Evolutionary conservation across 2,329 filamentous ascomycete genomes (phyloP), one percentile per base, ranked within the genome.

Genomic region (Clonostachys chloroleuca): DNA sequence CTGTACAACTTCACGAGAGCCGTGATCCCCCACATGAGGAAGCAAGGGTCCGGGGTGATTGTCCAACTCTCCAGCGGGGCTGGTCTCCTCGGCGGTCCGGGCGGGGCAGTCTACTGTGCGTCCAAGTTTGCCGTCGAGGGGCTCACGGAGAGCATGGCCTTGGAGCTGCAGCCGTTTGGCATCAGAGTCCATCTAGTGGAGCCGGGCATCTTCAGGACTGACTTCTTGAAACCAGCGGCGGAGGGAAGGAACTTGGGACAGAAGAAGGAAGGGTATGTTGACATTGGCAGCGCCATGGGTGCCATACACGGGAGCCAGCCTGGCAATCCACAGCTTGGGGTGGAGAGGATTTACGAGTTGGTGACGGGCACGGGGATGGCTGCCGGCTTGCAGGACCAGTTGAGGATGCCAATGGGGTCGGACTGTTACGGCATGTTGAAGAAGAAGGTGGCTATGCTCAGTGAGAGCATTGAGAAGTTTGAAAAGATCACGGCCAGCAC

Each of bases 171-270:
- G 2, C 66, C 68, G 1, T 75, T 81, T 30, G 65, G 69, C 5
- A 67, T 80, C 37, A 52, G 61, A 2, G 67, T 70, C 2, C 52
- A 63, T 0, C 56, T 67, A 2, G 59, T 80, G 4, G 76, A 78
- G 49, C 76, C 77, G 0, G 78, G 77, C 0, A 74, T 75, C 48
- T 80, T 81, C 55, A 70, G 77, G 3, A 81, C 76, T 0, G 61
- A 56, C 0, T 73, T 81, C 44, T 64, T 80, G 8, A 67, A 70
- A 46, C 50, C 59, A 0, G 24, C 8, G 24, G 24, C 24, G 24
- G 24, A 30, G 9, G 24, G 24, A 4, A 30, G 24, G 9, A 30
- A 30, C 24, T 10, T 30, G 24, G 66, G 61, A 5, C 43, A 45
- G 12, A 39, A 39, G 14, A 39, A 39, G 14, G 17, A n/a, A 6